Base-by-base conservation (phyloP, 768 basidiomycete species). In the Mycena albidolilacea region DNA sequence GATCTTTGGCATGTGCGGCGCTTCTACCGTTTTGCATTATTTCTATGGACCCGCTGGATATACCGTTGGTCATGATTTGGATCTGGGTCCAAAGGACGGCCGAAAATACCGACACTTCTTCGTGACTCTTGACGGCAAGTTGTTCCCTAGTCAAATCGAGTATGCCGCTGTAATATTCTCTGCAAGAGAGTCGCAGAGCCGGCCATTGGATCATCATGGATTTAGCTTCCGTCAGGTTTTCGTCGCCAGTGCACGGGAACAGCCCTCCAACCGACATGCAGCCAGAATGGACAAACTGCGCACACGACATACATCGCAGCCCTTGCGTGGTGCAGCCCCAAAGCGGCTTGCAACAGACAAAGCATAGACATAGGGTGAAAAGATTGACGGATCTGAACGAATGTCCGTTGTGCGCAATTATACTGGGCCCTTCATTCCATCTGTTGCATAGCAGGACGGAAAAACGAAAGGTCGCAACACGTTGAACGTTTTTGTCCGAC, bases 291-390 rank as follows among this genome's bases (percentile, higher is more conserved):
- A 87, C 85, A 67, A 93, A 90, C 23, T 87, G 83, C 43, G 85
- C 85, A 81, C 95, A 97, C 3, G 83, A 81, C 35, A 79, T 78
- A 78, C 95, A 97, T 62, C 87, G 88, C 23, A 92, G 76, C 3
- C 89, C 93, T 79, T 96, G 95, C 44, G 81, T 81, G 15, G 84
- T 80, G 60, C 82, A 85, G 3, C 94, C 95, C 94, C 95, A 96
- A 12, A 96, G 84, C 2, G 95, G 95, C 54, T 86, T 80, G 21
- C 81, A 85, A 79, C 95, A 97, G 5, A 86, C 78, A 71, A 88
- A 86, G 78, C 95, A 97, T 10, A 92, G 85, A n/a, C 89, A 88
- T 9, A 95, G 80, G 35, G 90, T 92, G 82, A 96, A 95, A 54
- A 94, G 80, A 76, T 92, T 95, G 71, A 90, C 87, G 10, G 82